Evolutionary conservation across 495 filamentous ascomycete genomes (phyloP), one percentile per base, ranked within the genome.

Genomic region (Elasticomyces elasticus): DNA sequence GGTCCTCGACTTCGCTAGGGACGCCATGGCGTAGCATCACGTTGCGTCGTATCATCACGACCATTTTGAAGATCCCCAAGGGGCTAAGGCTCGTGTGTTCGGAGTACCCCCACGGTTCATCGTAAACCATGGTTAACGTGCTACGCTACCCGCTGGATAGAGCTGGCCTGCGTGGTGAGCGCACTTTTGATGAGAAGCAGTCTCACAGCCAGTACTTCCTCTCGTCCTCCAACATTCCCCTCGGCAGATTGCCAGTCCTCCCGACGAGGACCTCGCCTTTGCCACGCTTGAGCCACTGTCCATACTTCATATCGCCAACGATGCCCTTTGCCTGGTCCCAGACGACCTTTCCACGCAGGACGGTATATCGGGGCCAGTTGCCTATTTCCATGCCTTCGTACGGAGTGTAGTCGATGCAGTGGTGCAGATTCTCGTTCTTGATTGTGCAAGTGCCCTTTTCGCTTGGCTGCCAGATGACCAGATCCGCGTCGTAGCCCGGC

Each of bases 301-400:
- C 80, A 65, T 72, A 72, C 10, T 70, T 70, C 57, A 75, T 76
- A 45, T 66, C 59, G 0, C 76, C 78, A 5, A 76, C 49, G 1
- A 79, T 50, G 12, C 76, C 76, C 13, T 67, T 64, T 53, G 79
- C 75, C 12, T 71, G 69, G 55, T 75, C 72, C 75, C 77, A 84
- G 3, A 81, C 72, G 1, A 82, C 72, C 52, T 76, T 65, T 1
- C 79, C 79, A 22, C 79, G 68, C 15, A 84, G 56, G 13, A 83
- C 67, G 5, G 79, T 82, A 60, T 78, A 82, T 37, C 79, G 67
- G 17, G 79, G 79, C 80, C 79, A 84, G 40, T 82, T 78, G 27
- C 66, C 66, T 31, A 82, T 60, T 27, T 58, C 62, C 55, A 71
- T 71, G 1, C 78, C 79, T 65, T 83, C 81, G 56, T 74, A 84